A percentile compares a stretch with the other conserved stretches of the same genome.
phyloP scores from a whole-genome alignment of 176 grass and related monocot species.

The Rhynchospora pubera region DNA sequence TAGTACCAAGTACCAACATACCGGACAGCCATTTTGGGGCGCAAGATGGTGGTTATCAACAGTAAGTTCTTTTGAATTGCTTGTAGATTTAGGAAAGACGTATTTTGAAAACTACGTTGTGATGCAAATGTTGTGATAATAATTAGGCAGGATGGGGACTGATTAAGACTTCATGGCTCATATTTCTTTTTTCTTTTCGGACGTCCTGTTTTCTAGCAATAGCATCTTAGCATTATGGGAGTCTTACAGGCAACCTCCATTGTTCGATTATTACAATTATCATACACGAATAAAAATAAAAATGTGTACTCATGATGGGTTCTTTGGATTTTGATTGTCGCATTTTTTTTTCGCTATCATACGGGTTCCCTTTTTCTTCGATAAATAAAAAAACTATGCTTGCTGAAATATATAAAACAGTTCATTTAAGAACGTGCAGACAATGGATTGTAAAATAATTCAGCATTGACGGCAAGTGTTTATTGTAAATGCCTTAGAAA shows the following conservation, averaged over 20 bases:
- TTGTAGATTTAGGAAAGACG: conserved; percentile 9
- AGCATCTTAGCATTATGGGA: neutral
- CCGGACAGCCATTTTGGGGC: neutral
- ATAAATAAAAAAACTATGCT: too few relatives aligned
- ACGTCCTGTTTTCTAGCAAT: neutral
- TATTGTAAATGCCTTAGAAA: too few relatives aligned
- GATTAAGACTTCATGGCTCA: neutral
- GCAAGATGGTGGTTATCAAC: neutral
- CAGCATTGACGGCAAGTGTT: too few relatives aligned
- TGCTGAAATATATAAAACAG: too few relatives aligned
- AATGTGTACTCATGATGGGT: too few relatives aligned
- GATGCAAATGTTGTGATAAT: neutral
- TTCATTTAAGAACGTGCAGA: too few relatives aligned
- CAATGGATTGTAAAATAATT: too few relatives aligned
- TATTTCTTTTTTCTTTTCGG: neutral
- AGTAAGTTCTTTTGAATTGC: neutral
- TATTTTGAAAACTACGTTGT: neutral
- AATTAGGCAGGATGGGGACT: neutral
- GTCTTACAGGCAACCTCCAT: neutral
- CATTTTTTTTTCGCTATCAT: too few relatives aligned
- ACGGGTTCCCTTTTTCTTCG: too few relatives aligned
- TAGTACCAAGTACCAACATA: neutral
- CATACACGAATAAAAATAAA: neutral
- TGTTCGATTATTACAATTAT: neutral
- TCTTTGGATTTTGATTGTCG: too few relatives aligned